Percentiles rank a stretch among this genome's conserved stretches.
These are phyloP conservation scores for Curvularia lunata DNA, from an alignment of 2,329 filamentous ascomycete genomes.

Conservation along the genomic window DNA sequence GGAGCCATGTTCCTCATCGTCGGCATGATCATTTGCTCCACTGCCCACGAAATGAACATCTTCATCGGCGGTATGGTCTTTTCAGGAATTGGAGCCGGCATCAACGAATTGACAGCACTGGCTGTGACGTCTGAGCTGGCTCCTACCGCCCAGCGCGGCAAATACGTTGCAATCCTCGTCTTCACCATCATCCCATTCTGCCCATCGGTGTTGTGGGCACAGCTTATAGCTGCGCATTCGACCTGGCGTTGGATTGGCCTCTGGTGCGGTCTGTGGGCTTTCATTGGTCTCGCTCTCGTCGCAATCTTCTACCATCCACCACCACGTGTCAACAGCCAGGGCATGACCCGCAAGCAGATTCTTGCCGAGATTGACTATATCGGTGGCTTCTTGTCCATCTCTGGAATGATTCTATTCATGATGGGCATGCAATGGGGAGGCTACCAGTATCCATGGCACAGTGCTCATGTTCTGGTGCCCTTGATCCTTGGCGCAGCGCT, in stretches of 20 bases:
- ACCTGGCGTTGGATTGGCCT: slow-evolving; percentile 63
- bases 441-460: slow-evolving; percentile 61
- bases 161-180: slow-evolving; percentile 65
- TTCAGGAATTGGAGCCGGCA: slow-evolving; percentile 68
- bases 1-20: slow-evolving; percentile 44
- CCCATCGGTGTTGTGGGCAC: slow-evolving; percentile 66
- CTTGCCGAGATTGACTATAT: slow-evolving; percentile 38
- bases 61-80: slow-evolving; percentile 52
- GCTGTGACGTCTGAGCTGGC: slow-evolving; percentile 72
- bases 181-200: slow-evolving; percentile 68
- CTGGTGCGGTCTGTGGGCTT: slow-evolving; percentile 59
- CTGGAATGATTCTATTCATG: slow-evolving; percentile 40
- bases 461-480: slow-evolving; percentile 61
- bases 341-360: slow-evolving; percentile 34
- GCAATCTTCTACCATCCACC: slow-evolving; percentile 53
- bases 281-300: slow-evolving; percentile 59
- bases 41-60: slow-evolving; percentile 35
- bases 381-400: slow-evolving; percentile 33
- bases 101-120: slow-evolving; percentile 71
- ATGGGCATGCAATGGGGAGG: slow-evolving; percentile 56
- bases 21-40: slow-evolving; percentile 41
- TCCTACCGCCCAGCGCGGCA: slow-evolving; percentile 67
- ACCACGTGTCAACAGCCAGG: slow-evolving; percentile 46
- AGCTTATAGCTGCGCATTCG: slow-evolving; percentile 58
- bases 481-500: slow-evolving; percentile 58